Conservation (phyloP, 148 eudicot genomes). For the Camellia japonica region DNA sequence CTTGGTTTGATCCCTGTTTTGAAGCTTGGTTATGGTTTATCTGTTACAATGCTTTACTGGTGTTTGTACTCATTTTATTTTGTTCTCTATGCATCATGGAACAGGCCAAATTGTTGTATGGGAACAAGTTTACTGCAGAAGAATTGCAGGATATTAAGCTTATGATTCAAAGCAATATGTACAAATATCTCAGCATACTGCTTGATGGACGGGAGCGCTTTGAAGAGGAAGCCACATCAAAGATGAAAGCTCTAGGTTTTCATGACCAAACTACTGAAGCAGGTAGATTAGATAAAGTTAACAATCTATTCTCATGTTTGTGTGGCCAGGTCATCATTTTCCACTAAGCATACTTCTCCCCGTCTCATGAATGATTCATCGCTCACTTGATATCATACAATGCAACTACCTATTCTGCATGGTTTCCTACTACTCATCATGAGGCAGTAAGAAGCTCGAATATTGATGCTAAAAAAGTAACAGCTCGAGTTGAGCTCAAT, state of each 20-base stretch:
- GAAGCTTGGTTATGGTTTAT: neutral
- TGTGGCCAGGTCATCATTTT: neutral
- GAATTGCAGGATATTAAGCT: conserved; percentile 85
- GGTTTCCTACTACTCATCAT: neutral
- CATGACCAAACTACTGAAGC: conserved; percentile 36
- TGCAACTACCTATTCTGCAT: neutral
- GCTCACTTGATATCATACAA: neutral
- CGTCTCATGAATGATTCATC: neutral
- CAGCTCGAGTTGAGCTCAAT: too few species aligned
- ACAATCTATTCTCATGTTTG: conserved; percentile 1
- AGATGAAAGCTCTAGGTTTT: conserved; percentile 28
- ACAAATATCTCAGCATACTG: conserved; percentile 80
- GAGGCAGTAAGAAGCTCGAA: neutral
- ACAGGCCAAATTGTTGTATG: conserved; percentile 91
- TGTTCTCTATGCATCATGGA: conserved; percentile 16
- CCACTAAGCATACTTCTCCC: neutral
- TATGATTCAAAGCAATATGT: conserved; percentile 95
- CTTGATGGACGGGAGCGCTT: conserved; percentile 94
- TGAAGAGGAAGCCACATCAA: conserved; percentile 71
- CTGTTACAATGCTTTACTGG: neutral
- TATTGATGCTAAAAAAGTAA: neutral
- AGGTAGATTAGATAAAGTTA: conserved; percentile 32
- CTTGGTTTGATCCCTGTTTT: neutral
- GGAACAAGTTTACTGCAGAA: conserved; percentile 68
- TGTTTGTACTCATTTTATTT: conserved; percentile 10